These are phyloP conservation scores for Xylona heveae DNA, from an alignment of 495 filamentous ascomycete genomes.

Conservation along the genomic window DNA sequence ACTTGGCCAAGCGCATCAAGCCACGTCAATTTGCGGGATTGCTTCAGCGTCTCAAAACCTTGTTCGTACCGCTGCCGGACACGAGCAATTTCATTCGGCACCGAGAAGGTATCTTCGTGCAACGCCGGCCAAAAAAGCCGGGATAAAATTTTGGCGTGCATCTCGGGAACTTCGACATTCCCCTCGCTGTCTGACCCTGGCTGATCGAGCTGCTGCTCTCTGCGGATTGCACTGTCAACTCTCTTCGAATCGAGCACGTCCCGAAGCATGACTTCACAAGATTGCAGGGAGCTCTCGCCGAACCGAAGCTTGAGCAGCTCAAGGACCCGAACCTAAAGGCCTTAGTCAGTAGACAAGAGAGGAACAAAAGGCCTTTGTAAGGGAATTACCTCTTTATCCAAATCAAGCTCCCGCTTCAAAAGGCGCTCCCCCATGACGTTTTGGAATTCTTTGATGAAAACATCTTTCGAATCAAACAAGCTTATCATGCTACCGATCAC, in stretches of 20 bases:
- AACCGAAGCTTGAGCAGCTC: slow-evolving; percentile 78
- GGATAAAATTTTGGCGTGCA: slow-evolving; percentile 74
- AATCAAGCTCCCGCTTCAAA: slow-evolving; percentile 44
- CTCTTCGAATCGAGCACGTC: slow-evolving; percentile 75
- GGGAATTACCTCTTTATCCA: slow-evolving; percentile 39
- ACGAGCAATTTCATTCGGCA: slow-evolving; percentile 39
- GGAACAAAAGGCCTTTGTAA: not conserved
- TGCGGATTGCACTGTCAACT: slow-evolving; percentile 41
- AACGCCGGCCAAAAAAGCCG: slow-evolving; percentile 88
- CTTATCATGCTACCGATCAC: slow-evolving; percentile 81
- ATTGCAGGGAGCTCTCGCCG: slow-evolving; percentile 65
- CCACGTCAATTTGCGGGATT: slow-evolving; percentile 72
- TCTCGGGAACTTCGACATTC: slow-evolving; percentile 14
- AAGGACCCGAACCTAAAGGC: slow-evolving; percentile 35
- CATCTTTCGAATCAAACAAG: slow-evolving; percentile 65
- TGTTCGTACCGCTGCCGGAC: slow-evolving; percentile 48
- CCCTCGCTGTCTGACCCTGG: slow-evolving; percentile 16
- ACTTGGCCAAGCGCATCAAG: slow-evolving; percentile 63
- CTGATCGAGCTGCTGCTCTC: slow-evolving; percentile 16
- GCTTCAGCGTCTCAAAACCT: slow-evolving; percentile 62
- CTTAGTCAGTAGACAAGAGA: not conserved
- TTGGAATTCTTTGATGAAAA: slow-evolving; percentile 87
- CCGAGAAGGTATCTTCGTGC: slow-evolving; percentile 49
- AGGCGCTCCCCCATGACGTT: slow-evolving; percentile 65
- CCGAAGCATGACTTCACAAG: slow-evolving; percentile 89